A percentile compares a stretch with the other conserved stretches of the same genome.
Conservation (phyloP, 768 basidiomycete genomes). For the Kwoniella dendrophila region DNA sequence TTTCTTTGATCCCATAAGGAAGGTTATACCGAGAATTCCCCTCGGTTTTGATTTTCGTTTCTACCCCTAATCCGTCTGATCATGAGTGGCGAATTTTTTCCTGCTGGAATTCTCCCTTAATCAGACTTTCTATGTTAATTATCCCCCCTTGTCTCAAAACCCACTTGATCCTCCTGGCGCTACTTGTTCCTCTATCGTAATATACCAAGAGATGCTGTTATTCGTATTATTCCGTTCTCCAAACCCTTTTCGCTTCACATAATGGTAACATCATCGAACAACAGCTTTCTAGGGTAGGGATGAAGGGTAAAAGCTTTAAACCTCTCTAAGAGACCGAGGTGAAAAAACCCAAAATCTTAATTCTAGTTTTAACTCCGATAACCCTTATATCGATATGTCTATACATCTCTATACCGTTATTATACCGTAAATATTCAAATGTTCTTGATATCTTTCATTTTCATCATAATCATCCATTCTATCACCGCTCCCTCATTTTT, state of each 20-base stretch:
- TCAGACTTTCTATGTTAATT: not conserved
- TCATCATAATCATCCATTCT: not conserved
- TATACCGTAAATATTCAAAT: slow-evolving; percentile 4
- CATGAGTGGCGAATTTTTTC: slow-evolving; percentile 1
- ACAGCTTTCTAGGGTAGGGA: not conserved
- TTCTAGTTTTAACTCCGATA: slow-evolving; percentile 7
- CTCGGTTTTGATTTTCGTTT: not conserved
- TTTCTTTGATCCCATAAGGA: not conserved
- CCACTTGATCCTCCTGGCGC: not conserved
- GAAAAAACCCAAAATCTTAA: slow-evolving; percentile 12
- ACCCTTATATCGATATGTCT: not conserved
- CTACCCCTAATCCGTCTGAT: not conserved
- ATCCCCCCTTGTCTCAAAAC: not conserved
- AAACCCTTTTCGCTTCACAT: too few species aligned
- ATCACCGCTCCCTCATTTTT: not conserved
- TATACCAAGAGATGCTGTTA: too few species aligned
- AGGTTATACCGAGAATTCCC: not conserved
- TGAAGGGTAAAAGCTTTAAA: not conserved
- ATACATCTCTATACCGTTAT: not conserved
- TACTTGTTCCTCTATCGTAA: not conserved
- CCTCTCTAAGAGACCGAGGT: not conserved
- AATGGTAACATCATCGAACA: not conserved
- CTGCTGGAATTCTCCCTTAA: not conserved
- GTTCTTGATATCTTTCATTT: not conserved
- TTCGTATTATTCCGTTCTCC: not conserved